Conservation (phyloP, 768 basidiomycete species). For the Tylopilus vinaceipallidus region DNA sequence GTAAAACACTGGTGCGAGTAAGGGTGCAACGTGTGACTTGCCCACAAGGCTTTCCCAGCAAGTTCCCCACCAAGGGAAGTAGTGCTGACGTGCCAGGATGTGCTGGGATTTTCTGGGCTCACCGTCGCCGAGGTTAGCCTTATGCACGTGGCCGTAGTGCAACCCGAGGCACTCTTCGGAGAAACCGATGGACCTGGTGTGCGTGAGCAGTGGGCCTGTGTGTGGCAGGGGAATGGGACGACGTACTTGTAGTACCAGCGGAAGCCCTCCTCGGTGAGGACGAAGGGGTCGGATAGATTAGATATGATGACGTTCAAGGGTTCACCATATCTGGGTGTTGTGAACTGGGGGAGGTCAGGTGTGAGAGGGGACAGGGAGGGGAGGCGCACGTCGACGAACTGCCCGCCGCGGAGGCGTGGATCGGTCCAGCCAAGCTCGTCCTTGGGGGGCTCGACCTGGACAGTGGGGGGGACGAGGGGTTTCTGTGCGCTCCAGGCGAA, state of each 20-base stretch:
- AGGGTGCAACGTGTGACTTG: constrained; percentile 15
- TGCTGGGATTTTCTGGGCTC: constrained; percentile 66
- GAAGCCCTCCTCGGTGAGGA: constrained; percentile 75
- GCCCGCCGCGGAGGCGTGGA: constrained; percentile 71
- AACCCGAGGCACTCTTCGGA: constrained; percentile 80
- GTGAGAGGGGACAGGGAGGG: not conserved
- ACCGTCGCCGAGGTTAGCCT: constrained; percentile 83
- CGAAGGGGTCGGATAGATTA: constrained; percentile 71
- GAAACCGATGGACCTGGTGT: constrained; percentile 70
- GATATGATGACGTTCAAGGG: constrained; percentile 85
- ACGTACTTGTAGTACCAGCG: constrained; percentile 62
- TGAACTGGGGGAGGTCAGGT: constrained; percentile 46
- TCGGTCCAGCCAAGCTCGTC: constrained; percentile 51
- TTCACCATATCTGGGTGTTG: constrained; percentile 65
- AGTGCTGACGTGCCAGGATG: constrained; percentile 74
- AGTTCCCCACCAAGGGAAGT: constrained; percentile 76
- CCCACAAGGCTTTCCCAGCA: constrained; percentile 86
- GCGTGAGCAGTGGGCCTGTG: not conserved
- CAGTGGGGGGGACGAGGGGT: constrained; percentile 1
- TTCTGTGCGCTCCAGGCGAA: constrained; percentile 12
- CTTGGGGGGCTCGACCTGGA: constrained; percentile 15
- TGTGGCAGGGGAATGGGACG: not conserved
- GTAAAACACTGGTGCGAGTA: not conserved
- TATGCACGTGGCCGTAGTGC: constrained; percentile 71
- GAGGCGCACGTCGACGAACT: constrained; percentile 66